Evolutionary conservation across 1,284 basidiomycete species (phyloP).

Genomic region (Trichosporon ovoides): DNA sequence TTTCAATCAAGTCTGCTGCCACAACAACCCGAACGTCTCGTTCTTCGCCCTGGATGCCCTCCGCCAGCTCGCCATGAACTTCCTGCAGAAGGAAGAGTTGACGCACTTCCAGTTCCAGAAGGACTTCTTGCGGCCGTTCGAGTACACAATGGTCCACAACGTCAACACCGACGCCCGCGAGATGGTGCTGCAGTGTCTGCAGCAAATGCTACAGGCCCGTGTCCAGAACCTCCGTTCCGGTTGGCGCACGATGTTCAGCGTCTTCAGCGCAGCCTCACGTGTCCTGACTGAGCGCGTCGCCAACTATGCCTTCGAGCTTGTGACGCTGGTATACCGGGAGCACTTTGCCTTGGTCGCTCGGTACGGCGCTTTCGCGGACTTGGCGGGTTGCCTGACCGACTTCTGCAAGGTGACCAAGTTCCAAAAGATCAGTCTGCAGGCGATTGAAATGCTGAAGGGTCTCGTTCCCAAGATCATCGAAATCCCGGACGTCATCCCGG

Average conservation of each 20-base stretch:
- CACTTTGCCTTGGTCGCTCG: conserved; percentile 87
- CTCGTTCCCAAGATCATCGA: conserved; percentile 87
- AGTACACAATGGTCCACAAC: conserved; percentile 97
- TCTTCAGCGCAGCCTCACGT: conserved; percentile 91
- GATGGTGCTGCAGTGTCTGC: conserved; percentile 96
- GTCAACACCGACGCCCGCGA: conserved; percentile 91
- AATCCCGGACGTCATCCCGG: conserved; percentile 58
- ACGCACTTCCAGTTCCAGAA: conserved; percentile 99
- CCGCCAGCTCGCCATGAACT: conserved; percentile 97
- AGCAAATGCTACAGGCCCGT: conserved; percentile 97
- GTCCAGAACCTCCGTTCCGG: conserved; percentile 95
- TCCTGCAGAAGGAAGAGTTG: conserved; percentile 97
- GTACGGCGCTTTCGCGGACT: conserved; percentile 89
- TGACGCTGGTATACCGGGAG: conserved; percentile 81
- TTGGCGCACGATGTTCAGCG: conserved; percentile 98
- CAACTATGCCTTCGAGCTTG: conserved; percentile 92
- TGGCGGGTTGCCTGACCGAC: conserved; percentile 96
- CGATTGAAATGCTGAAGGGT: conserved; percentile 91
- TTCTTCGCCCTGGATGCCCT: conserved; percentile 97
- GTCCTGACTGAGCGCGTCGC: conserved; percentile 94
- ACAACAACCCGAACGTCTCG: conserved; percentile 92
- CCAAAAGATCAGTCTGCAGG: conserved; percentile 93
- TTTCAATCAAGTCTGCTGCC: conserved; percentile 99
- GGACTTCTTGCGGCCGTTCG: conserved; percentile 96
- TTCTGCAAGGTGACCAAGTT: conserved; percentile 99